Conservation (phyloP, 2,329 filamentous ascomycete genomes). For the Cercospora sp. region DNA sequence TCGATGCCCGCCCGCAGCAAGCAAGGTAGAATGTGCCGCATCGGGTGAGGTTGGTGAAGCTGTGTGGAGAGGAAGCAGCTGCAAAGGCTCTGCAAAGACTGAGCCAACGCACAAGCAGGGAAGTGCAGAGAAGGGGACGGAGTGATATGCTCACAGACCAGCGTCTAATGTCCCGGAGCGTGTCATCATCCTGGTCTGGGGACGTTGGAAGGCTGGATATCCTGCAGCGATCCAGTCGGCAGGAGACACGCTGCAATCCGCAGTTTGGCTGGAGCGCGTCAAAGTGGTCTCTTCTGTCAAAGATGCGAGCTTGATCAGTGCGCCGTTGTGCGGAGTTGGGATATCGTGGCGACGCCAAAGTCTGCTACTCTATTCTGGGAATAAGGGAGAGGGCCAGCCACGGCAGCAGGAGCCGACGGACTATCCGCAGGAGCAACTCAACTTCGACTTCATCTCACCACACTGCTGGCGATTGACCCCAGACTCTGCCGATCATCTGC, state of each 20-base stretch:
- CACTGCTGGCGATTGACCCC: background rate
- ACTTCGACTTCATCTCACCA: conserved; percentile 3
- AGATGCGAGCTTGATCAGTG: background rate
- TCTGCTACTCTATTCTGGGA: background rate
- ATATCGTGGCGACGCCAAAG: background rate
- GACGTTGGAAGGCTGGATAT: background rate
- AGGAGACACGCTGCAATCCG: background rate
- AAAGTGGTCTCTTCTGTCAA: background rate
- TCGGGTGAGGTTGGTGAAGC: background rate
- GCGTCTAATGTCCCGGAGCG: background rate
- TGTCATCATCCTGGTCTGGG: background rate
- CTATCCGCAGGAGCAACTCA: background rate
- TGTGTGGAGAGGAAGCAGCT: background rate
- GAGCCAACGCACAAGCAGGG: background rate
- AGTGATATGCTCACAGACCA: background rate
- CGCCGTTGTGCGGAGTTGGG: background rate
- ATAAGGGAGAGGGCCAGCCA: background rate
- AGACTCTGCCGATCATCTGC: background rate
- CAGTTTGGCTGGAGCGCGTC: background rate
- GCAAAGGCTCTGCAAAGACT: background rate
- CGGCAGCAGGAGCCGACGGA: background rate
- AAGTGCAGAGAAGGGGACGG: background rate
- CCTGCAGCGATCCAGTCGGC: background rate
- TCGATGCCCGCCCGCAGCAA: background rate
- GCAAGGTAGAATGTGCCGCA: background rate